phyloP scores from a whole-genome alignment of 1,139 yeast species.

The Suhomyces bokatorum region DNA sequence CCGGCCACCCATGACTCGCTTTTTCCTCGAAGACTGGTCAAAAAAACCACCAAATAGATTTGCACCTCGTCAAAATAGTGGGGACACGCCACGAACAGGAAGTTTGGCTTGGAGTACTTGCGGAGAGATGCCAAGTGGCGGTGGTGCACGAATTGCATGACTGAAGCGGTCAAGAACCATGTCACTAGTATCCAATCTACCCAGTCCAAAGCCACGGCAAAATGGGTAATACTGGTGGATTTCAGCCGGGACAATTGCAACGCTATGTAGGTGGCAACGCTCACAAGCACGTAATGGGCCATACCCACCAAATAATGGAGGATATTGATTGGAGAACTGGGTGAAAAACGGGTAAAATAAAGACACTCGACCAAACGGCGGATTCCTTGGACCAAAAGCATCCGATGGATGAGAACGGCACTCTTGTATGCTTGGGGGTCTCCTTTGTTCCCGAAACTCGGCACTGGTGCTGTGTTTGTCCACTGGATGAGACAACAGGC shows the following conservation, averaged over 20 bases:
- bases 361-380: conserved; percentile 66
- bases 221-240: too few relatives aligned
- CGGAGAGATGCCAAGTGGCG: conserved; percentile 54
- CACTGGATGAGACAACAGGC: conserved; percentile 9
- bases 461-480: not conserved
- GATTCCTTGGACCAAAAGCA: conserved; percentile 53
- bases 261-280: not conserved
- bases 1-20: conserved; percentile 12
- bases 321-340: conserved; percentile 63
- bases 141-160: conserved; percentile 63
- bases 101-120: conserved; percentile 70
- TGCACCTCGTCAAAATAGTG: conserved; percentile 79
- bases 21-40: conserved; percentile 14
- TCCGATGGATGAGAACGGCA: conserved; percentile 17
- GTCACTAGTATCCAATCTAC: conserved; percentile 19
- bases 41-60: conserved; percentile 50
- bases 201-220: conserved; percentile 47
- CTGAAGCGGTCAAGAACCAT: conserved; percentile 45
- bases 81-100: conserved; percentile 62
- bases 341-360: conserved; percentile 48
- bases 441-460: not conserved
- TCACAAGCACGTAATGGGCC: conserved; percentile 53
- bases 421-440: not conserved
- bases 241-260: not conserved
- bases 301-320: conserved; percentile 78